Base-by-base conservation (phyloP, 768 basidiomycete genomes). In the Agaricus subrufescens region DNA sequence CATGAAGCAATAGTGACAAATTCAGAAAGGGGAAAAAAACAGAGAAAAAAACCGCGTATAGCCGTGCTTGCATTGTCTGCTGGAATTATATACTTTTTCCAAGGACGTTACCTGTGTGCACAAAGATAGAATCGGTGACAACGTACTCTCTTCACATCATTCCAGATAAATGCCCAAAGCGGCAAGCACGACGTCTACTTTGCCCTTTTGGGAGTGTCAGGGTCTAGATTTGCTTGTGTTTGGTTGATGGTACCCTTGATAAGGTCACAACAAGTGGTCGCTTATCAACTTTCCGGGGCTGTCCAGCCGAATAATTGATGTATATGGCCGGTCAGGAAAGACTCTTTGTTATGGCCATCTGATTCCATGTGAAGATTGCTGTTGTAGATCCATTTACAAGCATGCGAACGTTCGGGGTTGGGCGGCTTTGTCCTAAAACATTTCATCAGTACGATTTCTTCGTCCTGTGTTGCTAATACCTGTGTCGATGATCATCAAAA, bases 191-290 rank as follows among this genome's bases (percentile, higher is more conserved):
- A 56, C 43, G 8, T 15, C 30, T 14, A 26, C 2, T 19, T 49
- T 56, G 42, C 55, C 48, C 38, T 50, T 44, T 56, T 45, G 3
- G 43, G 55, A 34, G 45, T 37, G 43, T 31, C n/a, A 37, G 31
- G 34, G 11, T 34, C 34, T 11, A n/a, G 9, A 26, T 30, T 26
- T 45, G 27, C 27, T 44, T 48, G 38, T 42, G 14, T 45, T 50
- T 44, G 49, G 7, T 10, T 43, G 42, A 49, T 56, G 27, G 40
- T 46, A 62, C 69, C 67, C 68, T 69, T 63, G 66, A 57, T 66
- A 63, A 62, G 49, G 68, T 68, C 69, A 70, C 68, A 64, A 58
- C 48, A 19, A 26, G 42, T 31, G 39, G 25, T 30, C 47, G 42
- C 30, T 56, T 42, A 49, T 50, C 55, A 46, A 48, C 42, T 34